Conservation (phyloP, 495 filamentous ascomycete species). For the Glutinoglossum americanum region DNA sequence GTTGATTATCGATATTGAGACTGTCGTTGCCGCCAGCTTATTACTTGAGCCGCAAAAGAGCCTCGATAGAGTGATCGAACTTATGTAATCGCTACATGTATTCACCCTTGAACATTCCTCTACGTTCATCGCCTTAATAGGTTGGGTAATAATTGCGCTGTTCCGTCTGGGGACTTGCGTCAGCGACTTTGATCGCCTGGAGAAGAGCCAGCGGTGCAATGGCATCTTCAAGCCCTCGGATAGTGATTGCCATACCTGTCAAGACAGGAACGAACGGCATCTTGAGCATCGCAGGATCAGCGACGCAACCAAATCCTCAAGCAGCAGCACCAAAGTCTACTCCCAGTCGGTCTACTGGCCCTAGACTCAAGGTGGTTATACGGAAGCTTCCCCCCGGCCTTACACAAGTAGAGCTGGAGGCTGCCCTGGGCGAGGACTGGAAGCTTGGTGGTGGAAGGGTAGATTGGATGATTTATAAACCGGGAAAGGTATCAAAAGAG, state of each 20-base stretch:
- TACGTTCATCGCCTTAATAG: too few species aligned
- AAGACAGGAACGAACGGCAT: conserved; percentile 33
- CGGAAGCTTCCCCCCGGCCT: conserved; percentile 71
- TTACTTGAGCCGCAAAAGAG: background rate
- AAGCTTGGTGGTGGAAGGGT: conserved; percentile 54
- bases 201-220: background rate
- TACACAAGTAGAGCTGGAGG: conserved; percentile 57
- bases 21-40: background rate
- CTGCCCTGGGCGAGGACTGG: conserved; percentile 63
- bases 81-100: background rate
- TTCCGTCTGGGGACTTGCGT: too few species aligned
- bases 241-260: conserved; percentile 1
- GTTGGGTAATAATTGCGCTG: too few species aligned
- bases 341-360: conserved; percentile 28
- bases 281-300: conserved; percentile 36
- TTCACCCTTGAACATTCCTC: too few species aligned
- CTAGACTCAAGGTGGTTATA: conserved; percentile 66
- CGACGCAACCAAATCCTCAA: conserved; percentile 33
- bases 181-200: background rate
- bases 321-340: conserved; percentile 21
- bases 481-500: conserved; percentile 80
- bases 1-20: background rate
- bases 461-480: conserved; percentile 58
- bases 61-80: background rate
- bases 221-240: background rate